These are phyloP conservation scores for Incumbomyces lentus DNA, from an alignment of 2,329 filamentous ascomycete species.

Conservation along the genomic window DNA sequence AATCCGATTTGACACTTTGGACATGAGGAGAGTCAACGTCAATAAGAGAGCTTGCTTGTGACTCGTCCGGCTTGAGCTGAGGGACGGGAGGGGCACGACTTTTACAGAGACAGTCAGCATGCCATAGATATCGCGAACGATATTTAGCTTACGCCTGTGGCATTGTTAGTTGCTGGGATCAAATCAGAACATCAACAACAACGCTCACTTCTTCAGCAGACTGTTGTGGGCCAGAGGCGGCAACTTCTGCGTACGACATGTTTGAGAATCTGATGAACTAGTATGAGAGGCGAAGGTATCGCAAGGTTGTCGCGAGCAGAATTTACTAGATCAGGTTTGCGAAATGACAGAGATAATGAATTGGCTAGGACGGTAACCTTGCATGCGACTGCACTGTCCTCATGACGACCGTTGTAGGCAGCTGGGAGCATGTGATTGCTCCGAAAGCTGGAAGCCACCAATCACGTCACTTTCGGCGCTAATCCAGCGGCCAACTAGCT, in stretches of 20 bases:
- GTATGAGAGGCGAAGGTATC: too few relatives aligned
- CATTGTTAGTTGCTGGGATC: slow-evolving; percentile 6
- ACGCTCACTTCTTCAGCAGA: slow-evolving; percentile 36
- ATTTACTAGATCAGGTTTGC: too few relatives aligned
- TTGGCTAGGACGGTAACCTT: too few relatives aligned
- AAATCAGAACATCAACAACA: background rate
- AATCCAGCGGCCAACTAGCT: too few relatives aligned
- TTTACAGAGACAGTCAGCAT: slow-evolving; percentile 15
- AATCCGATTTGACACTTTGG: slow-evolving; percentile 32
- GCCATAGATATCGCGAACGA: background rate
- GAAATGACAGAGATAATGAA: too few relatives aligned
- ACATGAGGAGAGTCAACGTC: slow-evolving; percentile 40
- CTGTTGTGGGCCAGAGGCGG: slow-evolving; percentile 38
- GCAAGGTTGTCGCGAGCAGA: too few relatives aligned
- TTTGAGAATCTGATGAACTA: slow-evolving; percentile 5
- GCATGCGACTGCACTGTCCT: too few relatives aligned
- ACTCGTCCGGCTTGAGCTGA: slow-evolving; percentile 31
- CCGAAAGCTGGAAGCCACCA: too few relatives aligned
- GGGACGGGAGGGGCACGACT: slow-evolving; percentile 32
- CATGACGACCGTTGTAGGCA: too few relatives aligned
- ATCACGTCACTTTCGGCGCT: too few relatives aligned
- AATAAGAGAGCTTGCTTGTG: slow-evolving; percentile 31
- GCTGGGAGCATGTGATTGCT: too few relatives aligned
- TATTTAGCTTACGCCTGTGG: background rate
- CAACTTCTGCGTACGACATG: slow-evolving; percentile 42